phyloP scores from a whole-genome alignment of 306 rosid species.

The Lithocarpus polystachyus region DNA sequence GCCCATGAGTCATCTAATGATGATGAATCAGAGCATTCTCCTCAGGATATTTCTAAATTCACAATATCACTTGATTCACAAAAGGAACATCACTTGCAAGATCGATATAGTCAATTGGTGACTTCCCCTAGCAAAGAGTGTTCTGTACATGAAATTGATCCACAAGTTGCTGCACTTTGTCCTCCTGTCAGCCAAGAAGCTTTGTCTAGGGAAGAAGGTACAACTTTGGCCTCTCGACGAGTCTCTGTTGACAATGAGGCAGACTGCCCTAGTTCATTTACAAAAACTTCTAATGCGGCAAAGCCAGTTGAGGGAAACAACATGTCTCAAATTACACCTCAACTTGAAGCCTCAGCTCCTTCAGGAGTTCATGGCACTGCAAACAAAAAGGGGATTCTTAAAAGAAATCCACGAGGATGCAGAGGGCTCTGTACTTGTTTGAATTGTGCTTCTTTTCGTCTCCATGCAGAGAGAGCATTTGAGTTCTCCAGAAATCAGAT shows the following conservation, averaged over 20 bases:
- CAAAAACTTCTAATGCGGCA: constrained; percentile 16
- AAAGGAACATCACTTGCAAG: constrained; percentile 24
- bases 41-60: constrained; percentile 9
- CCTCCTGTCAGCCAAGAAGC: constrained; percentile 15
- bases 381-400: constrained; percentile 47
- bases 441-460: constrained; percentile 78
- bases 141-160: constrained; percentile 23
- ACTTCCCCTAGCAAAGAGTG: constrained; percentile 18
- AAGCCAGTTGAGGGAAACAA: constrained; percentile 25
- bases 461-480: constrained; percentile 85
- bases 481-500: constrained; percentile 83
- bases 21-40: constrained; percentile 23
- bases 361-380: constrained; percentile 8
- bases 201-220: constrained; percentile 25
- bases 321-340: constrained; percentile 25
- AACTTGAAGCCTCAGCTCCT: constrained; percentile 15
- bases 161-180: constrained; percentile 13
- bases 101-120: constrained; percentile 24
- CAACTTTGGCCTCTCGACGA: constrained; percentile 7
- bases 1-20: constrained; percentile 16
- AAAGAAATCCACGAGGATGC: constrained; percentile 87
- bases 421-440: constrained; percentile 83
- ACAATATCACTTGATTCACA: constrained; percentile 17
- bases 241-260: constrained; percentile 21
- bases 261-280: constrained; percentile 15